phyloP scores from a whole-genome alignment of 2,329 filamentous ascomycete species.

The Dactylellina cionopaga region DNA sequence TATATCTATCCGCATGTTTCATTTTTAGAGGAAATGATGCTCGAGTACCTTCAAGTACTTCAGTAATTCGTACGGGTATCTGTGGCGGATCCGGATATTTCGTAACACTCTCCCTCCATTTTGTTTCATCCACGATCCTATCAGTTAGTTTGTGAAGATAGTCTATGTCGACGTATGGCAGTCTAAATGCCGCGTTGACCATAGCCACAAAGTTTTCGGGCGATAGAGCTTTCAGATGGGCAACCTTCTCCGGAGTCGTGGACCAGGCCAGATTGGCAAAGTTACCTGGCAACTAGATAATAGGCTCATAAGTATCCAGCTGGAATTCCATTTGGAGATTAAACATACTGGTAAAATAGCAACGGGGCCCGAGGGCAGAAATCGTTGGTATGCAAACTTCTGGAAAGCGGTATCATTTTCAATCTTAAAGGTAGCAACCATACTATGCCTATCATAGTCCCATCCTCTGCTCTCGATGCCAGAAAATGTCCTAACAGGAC shows the following conservation, averaged over 20 bases:
- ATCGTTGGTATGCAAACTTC: conserved; percentile 92
- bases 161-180: conserved; percentile 79
- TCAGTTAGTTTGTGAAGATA: conserved; percentile 77
- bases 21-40: conserved; percentile 92
- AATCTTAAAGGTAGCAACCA: conserved; percentile 87
- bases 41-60: conserved; percentile 79
- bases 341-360: conserved; percentile 76
- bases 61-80: conserved; percentile 73
- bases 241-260: conserved; percentile 81
- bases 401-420: conserved; percentile 68
- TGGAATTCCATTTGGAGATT: neutral
- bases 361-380: conserved; percentile 89
- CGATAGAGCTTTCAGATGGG: conserved; percentile 78
- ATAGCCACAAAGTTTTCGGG: conserved; percentile 80
- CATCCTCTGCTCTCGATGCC: conserved; percentile 86
- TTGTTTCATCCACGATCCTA: conserved; percentile 76
- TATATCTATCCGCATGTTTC: conserved; percentile 93
- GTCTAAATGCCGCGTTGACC: conserved; percentile 92
- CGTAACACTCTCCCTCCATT: conserved; percentile 73
- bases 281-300: conserved; percentile 73
- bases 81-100: conserved; percentile 67
- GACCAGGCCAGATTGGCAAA: conserved; percentile 92
- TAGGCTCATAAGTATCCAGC: neutral
- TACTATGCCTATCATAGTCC: conserved; percentile 90
- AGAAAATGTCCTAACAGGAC: conserved; percentile 88